A percentile compares a stretch with the other conserved stretches of the same genome.
phyloP scores from a whole-genome alignment of 257 asterid genomes.

The Euphrasia confusa region DNA sequence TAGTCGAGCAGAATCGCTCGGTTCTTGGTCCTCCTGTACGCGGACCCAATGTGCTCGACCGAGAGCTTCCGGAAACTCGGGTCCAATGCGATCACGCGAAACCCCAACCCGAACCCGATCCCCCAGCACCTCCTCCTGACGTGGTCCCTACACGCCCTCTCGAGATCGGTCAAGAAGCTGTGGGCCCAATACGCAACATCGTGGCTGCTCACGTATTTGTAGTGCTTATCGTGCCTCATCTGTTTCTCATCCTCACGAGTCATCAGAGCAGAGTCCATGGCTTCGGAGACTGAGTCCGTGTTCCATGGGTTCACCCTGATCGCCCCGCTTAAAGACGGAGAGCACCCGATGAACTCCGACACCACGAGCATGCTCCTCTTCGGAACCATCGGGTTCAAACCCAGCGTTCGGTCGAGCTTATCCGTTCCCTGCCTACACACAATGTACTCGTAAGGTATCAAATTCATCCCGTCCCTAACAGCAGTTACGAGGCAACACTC shows the following conservation, averaged over 20 bases:
- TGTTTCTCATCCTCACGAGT: slow-evolving; percentile 69
- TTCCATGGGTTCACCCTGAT: slow-evolving; percentile 88
- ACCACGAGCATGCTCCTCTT: slow-evolving; percentile 82
- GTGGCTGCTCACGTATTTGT: slow-evolving; percentile 70
- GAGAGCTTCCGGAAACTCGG: slow-evolving; percentile 80
- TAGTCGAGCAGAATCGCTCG: slow-evolving; percentile 81
- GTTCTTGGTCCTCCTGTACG: slow-evolving; percentile 67
- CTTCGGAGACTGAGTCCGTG: slow-evolving; percentile 70
- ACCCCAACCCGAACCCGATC: slow-evolving; percentile 80
- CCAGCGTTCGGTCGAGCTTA: slow-evolving; percentile 47
- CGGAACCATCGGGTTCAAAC: slow-evolving; percentile 42
- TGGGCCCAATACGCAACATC: slow-evolving; percentile 94
- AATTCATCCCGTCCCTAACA: slow-evolving; percentile 85
- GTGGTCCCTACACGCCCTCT: slow-evolving; percentile 75
- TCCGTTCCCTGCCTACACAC: slow-evolving; percentile 72
- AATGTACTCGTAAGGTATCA: slow-evolving; percentile 78
- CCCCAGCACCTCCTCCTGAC: slow-evolving; percentile 83
- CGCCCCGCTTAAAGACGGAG: slow-evolving; percentile 85
- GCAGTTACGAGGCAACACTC: slow-evolving; percentile 92
- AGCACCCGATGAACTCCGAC: slow-evolving; percentile 74
- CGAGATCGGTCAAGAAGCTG: slow-evolving; percentile 77
- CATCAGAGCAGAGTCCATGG: slow-evolving; percentile 71
- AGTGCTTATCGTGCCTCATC: slow-evolving; percentile 82
- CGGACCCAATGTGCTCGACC: slow-evolving; percentile 83
- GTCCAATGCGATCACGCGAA: slow-evolving; percentile 81